Evolutionary conservation across 345 rosid genomes (phyloP), one percentile per base, ranked within the genome.

Genomic region (Odontarrhena argentea): DNA sequence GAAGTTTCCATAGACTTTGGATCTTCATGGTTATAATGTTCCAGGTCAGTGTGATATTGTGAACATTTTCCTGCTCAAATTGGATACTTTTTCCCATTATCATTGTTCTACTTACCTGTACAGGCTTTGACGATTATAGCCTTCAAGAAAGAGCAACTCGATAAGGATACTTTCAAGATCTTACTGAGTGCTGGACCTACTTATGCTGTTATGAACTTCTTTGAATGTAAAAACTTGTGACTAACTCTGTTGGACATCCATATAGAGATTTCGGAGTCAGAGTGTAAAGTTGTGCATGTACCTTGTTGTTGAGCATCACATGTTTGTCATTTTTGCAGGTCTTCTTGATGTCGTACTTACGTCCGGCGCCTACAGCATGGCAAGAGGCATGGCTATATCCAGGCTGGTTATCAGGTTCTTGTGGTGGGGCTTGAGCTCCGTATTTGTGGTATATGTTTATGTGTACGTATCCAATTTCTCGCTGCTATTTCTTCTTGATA

Each of bases 301-400:
- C 55, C 38, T 75, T 63, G 15, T 57, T 25, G 40, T 57, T 49
- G 13, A 64, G 65, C 52, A 59, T 65, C 43, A 45, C 50, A 65
- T 34, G 12, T 63, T 74, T 69, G 60, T 52, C 70, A 49, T 76
- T 46, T 43, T 22, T 48, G 50, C 75, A 94, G 99, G 91, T 77
- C 80, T 79, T 82, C 80, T 91, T 59, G 99, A 94, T 78, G 95
- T 88, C 56, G 54, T 94, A 68, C 93, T 94, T 69, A 94, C 84
- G 91, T 88, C 74, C 76, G 99, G 99, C 53, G 97, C 99, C 25
- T 94, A 94, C 79, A 70, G 83, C 58, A 82, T 91, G 15, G 86
- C 97, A 8, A 83, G 97, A 80, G 99, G 91, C 82, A 91, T 94
- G 99, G 99, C 99, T 60, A 84, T 94, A 74, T 91, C 99, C 38